phyloP scores from a whole-genome alignment of 257 asterid species.

The Solanum bukasovii region DNA sequence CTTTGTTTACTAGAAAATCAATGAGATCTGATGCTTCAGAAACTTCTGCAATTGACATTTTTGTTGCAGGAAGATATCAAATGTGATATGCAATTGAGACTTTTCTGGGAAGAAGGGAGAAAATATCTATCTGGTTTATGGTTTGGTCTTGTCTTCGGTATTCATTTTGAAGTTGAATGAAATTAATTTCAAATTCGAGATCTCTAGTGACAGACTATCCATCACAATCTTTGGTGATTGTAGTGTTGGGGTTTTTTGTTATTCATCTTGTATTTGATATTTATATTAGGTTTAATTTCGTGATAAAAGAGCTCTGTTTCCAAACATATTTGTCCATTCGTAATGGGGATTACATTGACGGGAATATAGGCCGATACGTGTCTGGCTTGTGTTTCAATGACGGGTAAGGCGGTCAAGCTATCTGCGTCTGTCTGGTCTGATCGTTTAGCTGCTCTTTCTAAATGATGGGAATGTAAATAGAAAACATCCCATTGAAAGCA shows the following conservation, averaged over 20 bases:
- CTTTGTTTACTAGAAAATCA: conserved; percentile 25
- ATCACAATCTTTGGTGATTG: background rate
- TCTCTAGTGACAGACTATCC: background rate
- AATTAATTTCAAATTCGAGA: background rate
- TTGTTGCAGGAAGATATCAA: background rate
- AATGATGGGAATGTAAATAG: background rate
- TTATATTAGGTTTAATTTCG: rapidly evolving
- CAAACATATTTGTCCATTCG: background rate
- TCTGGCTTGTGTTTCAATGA: background rate
- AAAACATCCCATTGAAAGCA: background rate
- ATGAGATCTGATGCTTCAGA: conserved; percentile 15
- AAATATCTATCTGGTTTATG: background rate
- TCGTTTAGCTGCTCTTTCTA: background rate
- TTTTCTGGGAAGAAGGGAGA: background rate
- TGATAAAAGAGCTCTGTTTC: background rate
- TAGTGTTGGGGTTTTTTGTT: too few species aligned
- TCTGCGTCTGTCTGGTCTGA: rapidly evolving
- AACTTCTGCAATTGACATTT: conserved; percentile 13
- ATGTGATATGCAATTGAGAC: background rate
- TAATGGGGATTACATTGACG: background rate
- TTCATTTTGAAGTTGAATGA: rapidly evolving
- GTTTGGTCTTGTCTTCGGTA: background rate
- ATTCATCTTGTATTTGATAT: background rate
- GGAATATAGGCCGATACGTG: background rate
- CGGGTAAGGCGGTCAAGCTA: background rate